Evolutionary conservation across 257 asterid genomes (phyloP).

Genomic region (Penstemon davidsonii): DNA sequence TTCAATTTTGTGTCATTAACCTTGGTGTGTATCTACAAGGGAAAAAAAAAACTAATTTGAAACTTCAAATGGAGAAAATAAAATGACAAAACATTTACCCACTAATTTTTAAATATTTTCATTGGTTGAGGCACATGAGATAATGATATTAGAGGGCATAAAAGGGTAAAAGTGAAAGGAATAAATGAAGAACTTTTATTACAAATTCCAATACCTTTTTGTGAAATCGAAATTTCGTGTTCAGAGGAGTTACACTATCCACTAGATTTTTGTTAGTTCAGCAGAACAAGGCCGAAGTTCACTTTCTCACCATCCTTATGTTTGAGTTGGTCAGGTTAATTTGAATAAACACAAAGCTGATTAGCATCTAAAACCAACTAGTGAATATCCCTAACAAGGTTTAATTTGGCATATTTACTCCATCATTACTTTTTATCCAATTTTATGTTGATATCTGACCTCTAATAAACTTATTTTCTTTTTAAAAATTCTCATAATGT

Average conservation of each 20-base stretch:
- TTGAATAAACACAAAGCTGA: neutral
- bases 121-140: slow-evolving; percentile 4
- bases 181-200: slow-evolving; percentile 1
- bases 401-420: too few relatives aligned
- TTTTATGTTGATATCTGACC: too few relatives aligned
- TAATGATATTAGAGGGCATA: slow-evolving; percentile 2
- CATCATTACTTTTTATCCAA: too few relatives aligned
- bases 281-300: too few relatives aligned
- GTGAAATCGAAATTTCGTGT: neutral
- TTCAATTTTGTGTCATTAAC: slow-evolving; percentile 64
- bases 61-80: slow-evolving; percentile 21
- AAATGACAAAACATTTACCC: slow-evolving; percentile 19
- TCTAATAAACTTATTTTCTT: too few relatives aligned
- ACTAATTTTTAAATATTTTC: slow-evolving; percentile 6
- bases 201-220: neutral
- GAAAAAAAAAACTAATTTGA: slow-evolving; percentile 22
- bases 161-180: neutral
- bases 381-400: too few relatives aligned
- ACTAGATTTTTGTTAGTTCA: neutral
- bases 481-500: too few relatives aligned
- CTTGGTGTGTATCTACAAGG: slow-evolving; percentile 62
- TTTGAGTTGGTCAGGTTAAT: neutral
- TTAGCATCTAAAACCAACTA: neutral
- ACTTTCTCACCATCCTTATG: neutral
- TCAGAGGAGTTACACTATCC: neutral